Evolutionary conservation across 331 rosid genomes (phyloP).

Genomic region (Rosa hybrid): DNA sequence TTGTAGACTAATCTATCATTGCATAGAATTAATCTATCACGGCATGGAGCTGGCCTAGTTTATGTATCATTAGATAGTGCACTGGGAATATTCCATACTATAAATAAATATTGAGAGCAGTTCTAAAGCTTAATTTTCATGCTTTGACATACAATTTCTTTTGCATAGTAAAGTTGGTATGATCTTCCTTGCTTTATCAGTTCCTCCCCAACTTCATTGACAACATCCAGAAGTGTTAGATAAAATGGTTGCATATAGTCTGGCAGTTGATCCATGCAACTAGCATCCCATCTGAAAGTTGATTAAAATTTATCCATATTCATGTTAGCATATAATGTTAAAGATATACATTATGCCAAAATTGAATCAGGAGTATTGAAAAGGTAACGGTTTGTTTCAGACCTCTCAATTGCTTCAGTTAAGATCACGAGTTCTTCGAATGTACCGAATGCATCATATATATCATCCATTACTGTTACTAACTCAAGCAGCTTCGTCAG

Average conservation of each 20-base stretch:
- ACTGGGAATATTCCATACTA: no score
- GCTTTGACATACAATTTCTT: slow-evolving; percentile 26
- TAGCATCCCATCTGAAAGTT: slow-evolving; percentile 31
- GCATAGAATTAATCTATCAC: no score
- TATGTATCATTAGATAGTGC: no score
- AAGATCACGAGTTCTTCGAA: slow-evolving; percentile 38
- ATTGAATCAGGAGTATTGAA: background rate
- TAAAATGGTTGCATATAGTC: slow-evolving; percentile 33
- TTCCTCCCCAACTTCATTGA: slow-evolving; percentile 29
- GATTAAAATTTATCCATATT: background rate
- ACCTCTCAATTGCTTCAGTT: slow-evolving; percentile 36
- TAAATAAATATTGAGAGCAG: background rate
- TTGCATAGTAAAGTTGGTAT: slow-evolving; percentile 14
- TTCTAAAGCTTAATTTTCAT: background rate
- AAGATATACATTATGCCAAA: background rate
- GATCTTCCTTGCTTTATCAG: slow-evolving; percentile 26
- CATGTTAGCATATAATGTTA: background rate
- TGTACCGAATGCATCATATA: slow-evolving; percentile 37
- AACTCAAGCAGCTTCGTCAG: slow-evolving; percentile 25
- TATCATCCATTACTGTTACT: slow-evolving; percentile 25
- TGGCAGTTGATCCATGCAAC: slow-evolving; percentile 23
- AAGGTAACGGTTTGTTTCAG: background rate
- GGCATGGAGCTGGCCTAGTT: no score
- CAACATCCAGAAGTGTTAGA: slow-evolving; percentile 21
- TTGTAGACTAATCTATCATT: no score